These are phyloP conservation scores for Lactarius psammicola DNA, from an alignment of 768 basidiomycete species.

Conservation along the genomic window DNA sequence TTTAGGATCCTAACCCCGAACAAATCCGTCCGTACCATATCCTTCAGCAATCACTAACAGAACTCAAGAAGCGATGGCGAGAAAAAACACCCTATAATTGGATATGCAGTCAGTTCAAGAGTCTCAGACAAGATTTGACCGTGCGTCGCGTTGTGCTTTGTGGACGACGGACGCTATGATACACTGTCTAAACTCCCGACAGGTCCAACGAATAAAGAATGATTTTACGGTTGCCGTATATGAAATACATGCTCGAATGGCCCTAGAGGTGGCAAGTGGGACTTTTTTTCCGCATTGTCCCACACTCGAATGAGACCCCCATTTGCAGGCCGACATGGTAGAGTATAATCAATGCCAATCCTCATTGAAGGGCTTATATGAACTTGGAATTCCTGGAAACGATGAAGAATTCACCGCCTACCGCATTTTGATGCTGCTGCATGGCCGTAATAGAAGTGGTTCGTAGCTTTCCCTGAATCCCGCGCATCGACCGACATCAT, in stretches of 20 bases:
- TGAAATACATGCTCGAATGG: conserved; percentile 97
- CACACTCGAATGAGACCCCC: conserved; percentile 7
- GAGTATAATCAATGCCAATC: conserved; percentile 99
- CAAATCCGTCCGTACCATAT: conserved; percentile 87
- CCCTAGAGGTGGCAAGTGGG: conserved; percentile 72
- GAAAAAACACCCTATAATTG: conserved; percentile 76
- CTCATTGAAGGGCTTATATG: conserved; percentile 85
- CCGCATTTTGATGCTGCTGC: conserved; percentile 92
- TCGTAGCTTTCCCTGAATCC: conserved; percentile 32
- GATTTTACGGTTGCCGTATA: conserved; percentile 97
- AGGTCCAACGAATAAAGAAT: conserved; percentile 99
- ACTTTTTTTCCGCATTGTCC: background rate
- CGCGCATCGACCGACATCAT: conserved; percentile 8
- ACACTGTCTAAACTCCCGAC: conserved; percentile 14
- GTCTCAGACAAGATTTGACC: conserved; percentile 93
- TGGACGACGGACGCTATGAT: conserved; percentile 16
- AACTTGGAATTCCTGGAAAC: conserved; percentile 88
- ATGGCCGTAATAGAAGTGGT: conserved; percentile 94
- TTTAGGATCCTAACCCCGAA: conserved; percentile 89
- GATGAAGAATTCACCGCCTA: conserved; percentile 97
- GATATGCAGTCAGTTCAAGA: conserved; percentile 99
- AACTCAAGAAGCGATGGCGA: conserved; percentile 87
- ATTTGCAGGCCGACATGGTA: conserved; percentile 84
- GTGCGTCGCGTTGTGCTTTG: conserved; percentile 51
- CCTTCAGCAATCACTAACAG: conserved; percentile 78